phyloP scores from a whole-genome alignment of 2,329 filamentous ascomycete genomes.

The Exophiala spinifera region DNA sequence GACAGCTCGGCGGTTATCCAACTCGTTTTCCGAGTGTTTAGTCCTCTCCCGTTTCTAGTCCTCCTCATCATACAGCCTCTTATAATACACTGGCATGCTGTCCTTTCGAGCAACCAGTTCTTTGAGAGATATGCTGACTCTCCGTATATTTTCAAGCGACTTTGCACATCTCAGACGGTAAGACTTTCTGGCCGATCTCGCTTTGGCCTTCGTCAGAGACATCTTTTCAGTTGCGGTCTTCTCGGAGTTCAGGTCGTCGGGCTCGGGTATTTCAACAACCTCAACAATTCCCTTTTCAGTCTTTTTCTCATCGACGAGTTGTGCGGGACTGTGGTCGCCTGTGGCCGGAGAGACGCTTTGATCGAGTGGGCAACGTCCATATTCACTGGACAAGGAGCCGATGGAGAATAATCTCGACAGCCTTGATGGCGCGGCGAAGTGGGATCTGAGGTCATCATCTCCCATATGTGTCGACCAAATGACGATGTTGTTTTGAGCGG shows the following conservation, averaged over 20 bases:
- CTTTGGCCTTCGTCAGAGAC: neutral
- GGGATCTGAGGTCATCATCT: constrained; percentile 19
- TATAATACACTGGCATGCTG: neutral
- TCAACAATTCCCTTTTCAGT: neutral
- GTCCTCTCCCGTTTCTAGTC: neutral
- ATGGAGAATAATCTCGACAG: constrained; percentile 20
- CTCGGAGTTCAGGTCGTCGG: neutral
- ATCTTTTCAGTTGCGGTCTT: neutral
- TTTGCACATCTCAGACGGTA: neutral
- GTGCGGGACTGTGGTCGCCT: neutral
- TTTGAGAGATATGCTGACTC: neutral
- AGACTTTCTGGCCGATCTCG: neutral
- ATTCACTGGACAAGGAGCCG: constrained; percentile 16
- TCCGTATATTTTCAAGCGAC: neutral
- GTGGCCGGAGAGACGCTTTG: constrained; percentile 1
- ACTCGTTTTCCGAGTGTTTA: no score
- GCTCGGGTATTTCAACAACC: constrained; percentile 3
- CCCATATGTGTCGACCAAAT: constrained; percentile 20
- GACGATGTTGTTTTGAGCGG: constrained; percentile 16
- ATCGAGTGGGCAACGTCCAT: constrained; percentile 17
- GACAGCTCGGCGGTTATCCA: no score
- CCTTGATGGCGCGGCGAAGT: constrained; percentile 15
- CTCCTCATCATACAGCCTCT: neutral
- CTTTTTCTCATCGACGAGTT: neutral
- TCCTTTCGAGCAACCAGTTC: neutral